Evolutionary conservation across 78 protist genomes (phyloP).

Genomic region (Planoprotostelium fungivorum): DNA sequence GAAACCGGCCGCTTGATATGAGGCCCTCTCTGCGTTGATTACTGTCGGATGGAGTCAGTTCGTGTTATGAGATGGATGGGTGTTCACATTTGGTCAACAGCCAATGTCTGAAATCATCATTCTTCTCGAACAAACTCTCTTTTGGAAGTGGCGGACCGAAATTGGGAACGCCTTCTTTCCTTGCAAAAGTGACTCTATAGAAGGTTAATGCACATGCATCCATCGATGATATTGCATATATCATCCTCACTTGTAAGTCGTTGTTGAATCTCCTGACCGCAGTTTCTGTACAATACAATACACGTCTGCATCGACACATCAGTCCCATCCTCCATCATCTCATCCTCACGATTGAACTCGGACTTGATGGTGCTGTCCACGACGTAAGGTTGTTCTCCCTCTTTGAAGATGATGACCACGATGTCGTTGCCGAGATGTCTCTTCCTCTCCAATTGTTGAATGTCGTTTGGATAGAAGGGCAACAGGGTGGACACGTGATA

Average conservation of each 20-base stretch:
- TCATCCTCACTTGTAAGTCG: too few species aligned
- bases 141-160: neutral
- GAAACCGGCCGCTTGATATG: neutral
- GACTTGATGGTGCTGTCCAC: neutral
- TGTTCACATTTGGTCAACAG: neutral
- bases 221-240: too few species aligned
- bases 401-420: conserved; percentile 61
- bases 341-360: neutral
- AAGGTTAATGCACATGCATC: too few species aligned
- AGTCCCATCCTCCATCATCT: too few species aligned
- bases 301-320: neutral
- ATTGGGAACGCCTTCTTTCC: neutral
- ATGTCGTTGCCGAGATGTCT: conserved; percentile 82
- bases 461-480: conserved; percentile 49
- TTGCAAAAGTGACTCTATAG: neutral
- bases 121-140: neutral
- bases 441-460: conserved; percentile 75
- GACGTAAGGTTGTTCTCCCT: neutral
- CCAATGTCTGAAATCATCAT: neutral
- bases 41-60: neutral
- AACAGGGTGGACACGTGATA: conserved; percentile 74
- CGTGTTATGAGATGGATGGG: neutral
- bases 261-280: neutral
- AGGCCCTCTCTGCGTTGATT: neutral
- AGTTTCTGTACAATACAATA: neutral